Conservation (phyloP, 2,329 filamentous ascomycete genomes). For the Fusarium heterosporum region DNA sequence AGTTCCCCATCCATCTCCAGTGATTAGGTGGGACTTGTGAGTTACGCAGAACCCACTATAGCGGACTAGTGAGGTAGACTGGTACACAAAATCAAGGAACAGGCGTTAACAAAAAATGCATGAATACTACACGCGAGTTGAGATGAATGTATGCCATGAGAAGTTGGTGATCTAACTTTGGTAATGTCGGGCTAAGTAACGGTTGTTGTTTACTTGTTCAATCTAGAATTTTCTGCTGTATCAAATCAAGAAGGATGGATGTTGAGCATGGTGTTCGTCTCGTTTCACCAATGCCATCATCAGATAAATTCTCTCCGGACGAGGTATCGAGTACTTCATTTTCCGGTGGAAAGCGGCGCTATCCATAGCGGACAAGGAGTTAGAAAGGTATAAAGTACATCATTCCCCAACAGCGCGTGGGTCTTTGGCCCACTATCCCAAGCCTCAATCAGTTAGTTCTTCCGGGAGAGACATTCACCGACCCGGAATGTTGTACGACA, state of each 20-base stretch:
- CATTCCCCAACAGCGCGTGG: too few relatives aligned
- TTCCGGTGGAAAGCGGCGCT: not conserved
- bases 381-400: conserved; percentile 18
- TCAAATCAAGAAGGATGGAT: conserved; percentile 25
- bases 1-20: too few relatives aligned
- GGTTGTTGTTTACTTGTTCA: not conserved
- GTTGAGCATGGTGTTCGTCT: conserved; percentile 19
- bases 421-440: conserved; percentile 18
- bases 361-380: not conserved
- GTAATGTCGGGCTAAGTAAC: not conserved
- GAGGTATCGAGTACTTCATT: not conserved
- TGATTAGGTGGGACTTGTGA: too few relatives aligned
- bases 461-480: conserved; percentile 41
- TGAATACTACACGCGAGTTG: too few relatives aligned
- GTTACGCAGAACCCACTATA: too few relatives aligned
- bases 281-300: conserved; percentile 6
- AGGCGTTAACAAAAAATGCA: too few relatives aligned
- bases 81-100: too few relatives aligned
- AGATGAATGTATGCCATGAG: not conserved
- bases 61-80: too few relatives aligned
- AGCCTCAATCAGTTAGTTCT: conserved; percentile 29
- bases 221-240: conserved; percentile 25
- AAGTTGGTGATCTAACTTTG: not conserved
- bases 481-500: conserved; percentile 35
- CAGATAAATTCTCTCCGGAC: too few relatives aligned